These are phyloP conservation scores for Suillus alpinus DNA, from an alignment of 768 basidiomycete species.

Conservation along the genomic window DNA sequence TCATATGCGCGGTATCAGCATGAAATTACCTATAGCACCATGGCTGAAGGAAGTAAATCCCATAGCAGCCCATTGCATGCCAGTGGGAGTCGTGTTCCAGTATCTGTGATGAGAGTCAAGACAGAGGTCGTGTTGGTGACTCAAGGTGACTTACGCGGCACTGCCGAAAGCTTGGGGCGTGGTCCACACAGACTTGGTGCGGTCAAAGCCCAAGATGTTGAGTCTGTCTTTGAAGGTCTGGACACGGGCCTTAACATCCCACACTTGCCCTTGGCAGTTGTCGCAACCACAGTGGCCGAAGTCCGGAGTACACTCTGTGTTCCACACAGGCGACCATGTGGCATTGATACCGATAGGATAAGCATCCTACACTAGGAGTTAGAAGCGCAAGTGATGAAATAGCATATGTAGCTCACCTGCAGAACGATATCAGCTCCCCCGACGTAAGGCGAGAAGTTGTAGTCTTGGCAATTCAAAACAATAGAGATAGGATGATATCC, in stretches of 20 bases:
- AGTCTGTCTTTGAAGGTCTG: constrained; percentile 62
- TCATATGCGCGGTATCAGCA: not conserved
- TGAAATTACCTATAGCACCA: constrained; percentile 22
- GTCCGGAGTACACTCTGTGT: constrained; percentile 57
- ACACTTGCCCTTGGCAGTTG: constrained; percentile 59
- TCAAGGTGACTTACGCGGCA: constrained; percentile 23
- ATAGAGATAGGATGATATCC: constrained; percentile 60
- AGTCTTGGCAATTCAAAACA: constrained; percentile 57
- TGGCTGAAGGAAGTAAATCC: constrained; percentile 23
- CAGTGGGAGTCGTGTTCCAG: constrained; percentile 27
- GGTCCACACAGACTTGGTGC: constrained; percentile 70
- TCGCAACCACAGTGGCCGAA: constrained; percentile 78
- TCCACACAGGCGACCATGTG: constrained; percentile 58
- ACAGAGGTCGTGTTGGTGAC: not conserved
- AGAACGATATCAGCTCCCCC: constrained; percentile 67
- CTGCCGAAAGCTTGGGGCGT: constrained; percentile 76
- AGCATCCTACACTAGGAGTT: constrained; percentile 12
- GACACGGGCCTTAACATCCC: constrained; percentile 65
- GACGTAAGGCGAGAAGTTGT: constrained; percentile 57
- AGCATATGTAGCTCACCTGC: constrained; percentile 56
- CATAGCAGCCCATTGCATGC: constrained; percentile 26
- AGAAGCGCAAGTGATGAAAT: not conserved
- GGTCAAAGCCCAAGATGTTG: constrained; percentile 60
- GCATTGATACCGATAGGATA: constrained; percentile 53
- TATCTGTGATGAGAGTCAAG: constrained; percentile 19